Conservation (phyloP, 163 green algal species). For the Volvox carteri region DNA sequence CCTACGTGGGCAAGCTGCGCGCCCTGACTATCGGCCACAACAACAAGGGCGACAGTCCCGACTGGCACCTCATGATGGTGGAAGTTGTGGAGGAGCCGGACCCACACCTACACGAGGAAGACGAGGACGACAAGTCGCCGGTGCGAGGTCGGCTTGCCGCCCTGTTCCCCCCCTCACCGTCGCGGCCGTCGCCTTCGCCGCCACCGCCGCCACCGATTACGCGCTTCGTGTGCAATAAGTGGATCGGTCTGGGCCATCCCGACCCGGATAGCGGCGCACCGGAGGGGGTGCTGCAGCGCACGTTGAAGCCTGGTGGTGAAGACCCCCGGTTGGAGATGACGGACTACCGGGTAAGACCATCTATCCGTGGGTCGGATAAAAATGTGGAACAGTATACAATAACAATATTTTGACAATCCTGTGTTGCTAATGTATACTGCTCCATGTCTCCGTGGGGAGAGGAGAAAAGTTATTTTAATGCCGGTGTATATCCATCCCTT, state of each 20-base stretch:
- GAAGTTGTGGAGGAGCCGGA: conserved; percentile 63
- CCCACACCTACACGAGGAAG: background rate
- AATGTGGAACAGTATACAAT: no score
- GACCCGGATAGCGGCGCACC: conserved; percentile 37
- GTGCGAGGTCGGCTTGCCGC: background rate
- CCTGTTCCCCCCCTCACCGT: background rate
- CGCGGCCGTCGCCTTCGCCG: background rate
- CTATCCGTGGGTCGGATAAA: no score
- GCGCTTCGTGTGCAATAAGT: conserved; percentile 71
- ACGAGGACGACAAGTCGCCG: background rate
- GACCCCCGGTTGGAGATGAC: conserved; percentile 62
- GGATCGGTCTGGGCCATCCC: conserved; percentile 60
- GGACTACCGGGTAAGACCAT: conserved; percentile 70
- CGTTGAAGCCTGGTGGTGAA: conserved; percentile 50
- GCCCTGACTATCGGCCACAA: conserved; percentile 73
- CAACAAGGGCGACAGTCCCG: conserved; percentile 45
- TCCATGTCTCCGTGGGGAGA: no score
- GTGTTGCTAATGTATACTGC: no score
- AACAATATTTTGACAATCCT: no score
- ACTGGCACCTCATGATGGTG: conserved; percentile 68
- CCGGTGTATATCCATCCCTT: no score
- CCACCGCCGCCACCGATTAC: conserved; percentile 24
- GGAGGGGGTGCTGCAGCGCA: conserved; percentile 67
- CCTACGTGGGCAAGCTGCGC: conserved; percentile 68
- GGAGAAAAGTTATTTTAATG: no score